phyloP scores from a whole-genome alignment of 2,329 filamentous ascomycete genomes.

The Apiospora rasikravindrae region DNA sequence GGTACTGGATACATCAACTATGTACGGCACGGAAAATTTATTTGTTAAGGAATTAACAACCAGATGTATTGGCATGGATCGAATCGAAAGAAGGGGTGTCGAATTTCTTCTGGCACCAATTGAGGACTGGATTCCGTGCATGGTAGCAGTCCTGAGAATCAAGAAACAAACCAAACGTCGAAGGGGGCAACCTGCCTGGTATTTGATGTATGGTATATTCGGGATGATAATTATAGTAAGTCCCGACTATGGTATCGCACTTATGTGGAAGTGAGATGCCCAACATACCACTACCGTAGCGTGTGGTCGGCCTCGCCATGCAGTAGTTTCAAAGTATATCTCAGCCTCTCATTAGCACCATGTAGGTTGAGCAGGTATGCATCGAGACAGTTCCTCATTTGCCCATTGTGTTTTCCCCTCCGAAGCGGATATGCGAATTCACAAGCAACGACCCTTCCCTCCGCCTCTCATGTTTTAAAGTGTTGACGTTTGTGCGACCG shows the following conservation, averaged over 20 bases:
- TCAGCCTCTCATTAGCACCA: conserved; percentile 14
- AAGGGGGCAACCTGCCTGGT: neutral
- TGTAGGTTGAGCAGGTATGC: neutral
- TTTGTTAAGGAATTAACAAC: neutral
- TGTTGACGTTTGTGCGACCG: conserved; percentile 16
- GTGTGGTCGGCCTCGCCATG: conserved; percentile 5
- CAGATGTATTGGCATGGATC: conserved; percentile 7
- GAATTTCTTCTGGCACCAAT: neutral
- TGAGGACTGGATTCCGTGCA: neutral
- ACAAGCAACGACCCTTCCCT: neutral
- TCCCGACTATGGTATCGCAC: conserved; percentile 1
- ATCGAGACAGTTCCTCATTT: neutral
- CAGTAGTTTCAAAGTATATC: conserved; percentile 16
- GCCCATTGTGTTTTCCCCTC: neutral
- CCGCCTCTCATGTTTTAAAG: neutral
- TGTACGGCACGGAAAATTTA: neutral
- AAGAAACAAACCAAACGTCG: too few relatives aligned
- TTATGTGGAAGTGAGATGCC: neutral
- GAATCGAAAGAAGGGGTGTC: neutral
- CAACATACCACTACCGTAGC: conserved; percentile 11
- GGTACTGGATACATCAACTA: neutral
- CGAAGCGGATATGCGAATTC: conserved; percentile 1
- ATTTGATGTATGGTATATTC: neutral
- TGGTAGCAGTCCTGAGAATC: neutral
- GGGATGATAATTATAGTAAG: conserved; percentile 8